Evolutionary conservation across 1,284 basidiomycete species (phyloP).

Genomic region (Austropuccinia psidii): DNA sequence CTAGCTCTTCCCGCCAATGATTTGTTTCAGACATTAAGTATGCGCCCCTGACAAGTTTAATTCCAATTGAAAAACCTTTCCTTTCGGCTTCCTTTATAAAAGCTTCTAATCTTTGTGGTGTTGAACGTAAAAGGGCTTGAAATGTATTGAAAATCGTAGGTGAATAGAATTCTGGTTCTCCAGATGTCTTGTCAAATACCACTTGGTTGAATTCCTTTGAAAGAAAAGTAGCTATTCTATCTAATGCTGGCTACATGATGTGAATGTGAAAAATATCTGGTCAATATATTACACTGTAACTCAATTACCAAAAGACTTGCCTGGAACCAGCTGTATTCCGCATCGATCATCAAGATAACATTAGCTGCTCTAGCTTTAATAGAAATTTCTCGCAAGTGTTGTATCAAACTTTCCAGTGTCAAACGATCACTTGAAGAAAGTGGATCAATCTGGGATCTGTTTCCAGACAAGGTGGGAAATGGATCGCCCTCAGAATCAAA

Average conservation of each 20-base stretch:
- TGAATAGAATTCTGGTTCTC: not conserved
- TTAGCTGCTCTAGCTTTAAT: constrained; percentile 16
- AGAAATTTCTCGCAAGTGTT: constrained; percentile 2
- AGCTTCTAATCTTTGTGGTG: not conserved
- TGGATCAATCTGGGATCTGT: not conserved
- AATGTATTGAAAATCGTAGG: constrained; percentile 33
- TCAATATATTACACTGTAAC: not conserved
- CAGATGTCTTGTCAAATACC: not conserved
- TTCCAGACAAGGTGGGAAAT: not conserved
- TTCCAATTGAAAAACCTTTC: constrained; percentile 10
- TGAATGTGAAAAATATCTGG: too few species aligned
- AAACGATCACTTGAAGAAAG: constrained; percentile 1
- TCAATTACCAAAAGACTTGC: not conserved
- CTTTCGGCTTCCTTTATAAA: not conserved
- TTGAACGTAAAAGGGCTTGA: constrained; percentile 23
- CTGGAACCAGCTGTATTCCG: constrained; percentile 36
- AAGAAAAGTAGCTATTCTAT: constrained; percentile 23
- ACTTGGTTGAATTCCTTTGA: constrained; percentile 15
- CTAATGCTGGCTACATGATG: constrained; percentile 15
- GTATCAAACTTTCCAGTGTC: constrained; percentile 5
- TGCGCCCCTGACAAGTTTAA: constrained; percentile 32
- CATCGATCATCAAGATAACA: constrained; percentile 28
- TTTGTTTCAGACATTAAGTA: constrained; percentile 21
- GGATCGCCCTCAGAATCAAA: not conserved
- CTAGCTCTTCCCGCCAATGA: not conserved